Percentiles rank a stretch among this genome's conserved stretches.
These are phyloP conservation scores for Leccinum imitatum DNA, from an alignment of 768 basidiomycete genomes.

Conservation along the genomic window DNA sequence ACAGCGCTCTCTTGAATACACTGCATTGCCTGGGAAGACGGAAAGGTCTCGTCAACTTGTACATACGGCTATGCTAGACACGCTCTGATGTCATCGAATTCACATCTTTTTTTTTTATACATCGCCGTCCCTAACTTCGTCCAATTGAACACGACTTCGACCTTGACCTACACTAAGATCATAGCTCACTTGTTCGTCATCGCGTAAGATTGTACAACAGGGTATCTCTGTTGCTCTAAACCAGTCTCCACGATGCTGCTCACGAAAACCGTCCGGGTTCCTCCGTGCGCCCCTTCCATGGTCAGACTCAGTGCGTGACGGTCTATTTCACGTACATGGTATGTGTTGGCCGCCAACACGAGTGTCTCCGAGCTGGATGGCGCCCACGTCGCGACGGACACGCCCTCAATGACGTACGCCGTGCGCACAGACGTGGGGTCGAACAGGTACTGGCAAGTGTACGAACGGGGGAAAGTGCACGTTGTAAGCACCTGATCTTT, in stretches of 20 bases:
- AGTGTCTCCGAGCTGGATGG: constrained; percentile 37
- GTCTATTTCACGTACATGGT: constrained; percentile 40
- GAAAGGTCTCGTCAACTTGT: background rate
- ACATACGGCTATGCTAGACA: background rate
- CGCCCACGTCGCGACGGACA: constrained; percentile 54
- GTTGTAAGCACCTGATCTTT: constrained; percentile 44
- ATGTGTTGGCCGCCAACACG: constrained; percentile 52
- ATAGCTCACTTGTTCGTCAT: background rate
- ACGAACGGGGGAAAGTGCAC: constrained; percentile 55
- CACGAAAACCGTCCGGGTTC: no score
- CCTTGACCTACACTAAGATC: background rate
- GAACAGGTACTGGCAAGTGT: constrained; percentile 47
- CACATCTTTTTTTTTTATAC: background rate
- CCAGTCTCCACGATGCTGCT: no score
- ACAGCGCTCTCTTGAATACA: background rate
- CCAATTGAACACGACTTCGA: background rate
- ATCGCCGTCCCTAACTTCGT: background rate
- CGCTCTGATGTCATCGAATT: no score
- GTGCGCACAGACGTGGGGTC: constrained; percentile 39
- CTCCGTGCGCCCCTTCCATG: no score
- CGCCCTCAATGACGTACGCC: constrained; percentile 39
- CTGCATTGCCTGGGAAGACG: background rate
- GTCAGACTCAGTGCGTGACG: constrained; percentile 15
- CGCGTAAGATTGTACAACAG: background rate
- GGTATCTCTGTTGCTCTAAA: background rate